Evolutionary conservation across 306 rosid species (phyloP), one percentile per base, ranked within the genome.

Genomic region (Cyamopsis tetragonoloba): DNA sequence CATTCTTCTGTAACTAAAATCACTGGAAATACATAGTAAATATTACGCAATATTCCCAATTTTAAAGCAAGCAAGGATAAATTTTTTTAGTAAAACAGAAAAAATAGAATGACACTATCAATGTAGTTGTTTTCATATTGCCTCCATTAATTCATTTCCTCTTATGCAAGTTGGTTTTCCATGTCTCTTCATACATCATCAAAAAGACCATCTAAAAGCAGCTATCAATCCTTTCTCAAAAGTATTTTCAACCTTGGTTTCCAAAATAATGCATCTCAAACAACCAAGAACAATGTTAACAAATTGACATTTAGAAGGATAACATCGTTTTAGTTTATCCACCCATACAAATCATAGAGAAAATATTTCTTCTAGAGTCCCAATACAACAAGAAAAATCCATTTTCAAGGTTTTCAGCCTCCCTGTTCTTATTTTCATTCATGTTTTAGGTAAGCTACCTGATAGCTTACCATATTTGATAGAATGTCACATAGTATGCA

Each of bases 151-250:
- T n/a, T 58, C 41, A 24, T 38, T 42, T 68, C 43, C 30, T 34
- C 53, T 51, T 20, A 18, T 41, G 20, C 38, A 57, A 27, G 42
- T 42, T 41, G 23, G 63, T 42, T 41, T 18, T 39, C 58, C 27
- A 63, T 60, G 58, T 30, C 24, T 26, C 32, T 6, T 14, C 37
- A 53, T 14, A 22, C 20, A 11, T 26, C 44, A 51, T 57, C 13
- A 48, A 26, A 20, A 54, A 62, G n/a, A 42, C 37, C 64, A 79
- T 64, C 64, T 46, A 49, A 47, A 49, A 41, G 34, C 19, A 41
- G 17, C 13, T 35, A 38, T 23, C n/a, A 57, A 37, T 57, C 74
- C 62, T 10, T 68, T 38, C 56, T 38, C 41, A 22, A 46, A 28
- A 19, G 37, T 31, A 39, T 18, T 20, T 57, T 22, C 26, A 14